Evolutionary conservation across 2,329 filamentous ascomycete species (phyloP).

Genomic region (Diaporthe ilicicola): DNA sequence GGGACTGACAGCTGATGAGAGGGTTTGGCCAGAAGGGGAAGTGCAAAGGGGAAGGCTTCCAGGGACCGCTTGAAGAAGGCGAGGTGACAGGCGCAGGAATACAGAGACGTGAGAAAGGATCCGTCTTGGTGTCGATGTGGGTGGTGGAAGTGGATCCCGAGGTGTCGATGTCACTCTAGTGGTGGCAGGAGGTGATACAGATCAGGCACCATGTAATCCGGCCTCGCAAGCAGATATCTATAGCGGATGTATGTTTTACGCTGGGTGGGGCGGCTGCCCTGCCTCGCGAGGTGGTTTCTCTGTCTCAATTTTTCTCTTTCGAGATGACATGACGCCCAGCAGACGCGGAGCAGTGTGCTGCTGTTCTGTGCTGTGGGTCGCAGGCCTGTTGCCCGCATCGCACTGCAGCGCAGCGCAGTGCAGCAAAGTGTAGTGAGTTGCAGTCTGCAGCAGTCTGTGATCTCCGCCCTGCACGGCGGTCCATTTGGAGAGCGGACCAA

Average conservation of each 20-base stretch:
- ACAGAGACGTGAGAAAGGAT: slow-evolving; percentile 33
- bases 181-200: slow-evolving; percentile 29
- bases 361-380: not conserved
- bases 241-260: not conserved
- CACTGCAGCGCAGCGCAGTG: not conserved
- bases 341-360: not conserved
- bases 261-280: slow-evolving; percentile 16
- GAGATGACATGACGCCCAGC: slow-evolving; percentile 1
- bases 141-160: slow-evolving; percentile 29
- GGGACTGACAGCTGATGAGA: slow-evolving; percentile 22
- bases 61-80: slow-evolving; percentile 13
- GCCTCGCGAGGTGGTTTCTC: not conserved
- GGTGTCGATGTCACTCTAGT: slow-evolving; percentile 28
- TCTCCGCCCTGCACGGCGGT: slow-evolving; percentile 12
- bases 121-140: slow-evolving; percentile 26
- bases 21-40: slow-evolving; percentile 2
- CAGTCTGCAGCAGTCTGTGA: not conserved
- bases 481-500: slow-evolving; percentile 1
- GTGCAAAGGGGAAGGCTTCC: slow-evolving; percentile 21
- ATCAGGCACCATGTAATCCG: slow-evolving; percentile 31
- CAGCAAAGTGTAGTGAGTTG: not conserved
- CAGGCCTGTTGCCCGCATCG: not conserved
- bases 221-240: not conserved
- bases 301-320: not conserved
- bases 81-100: slow-evolving; percentile 31